These are phyloP conservation scores for Lumnitzera littorea DNA, from an alignment of 345 rosid species.

Conservation along the genomic window DNA sequence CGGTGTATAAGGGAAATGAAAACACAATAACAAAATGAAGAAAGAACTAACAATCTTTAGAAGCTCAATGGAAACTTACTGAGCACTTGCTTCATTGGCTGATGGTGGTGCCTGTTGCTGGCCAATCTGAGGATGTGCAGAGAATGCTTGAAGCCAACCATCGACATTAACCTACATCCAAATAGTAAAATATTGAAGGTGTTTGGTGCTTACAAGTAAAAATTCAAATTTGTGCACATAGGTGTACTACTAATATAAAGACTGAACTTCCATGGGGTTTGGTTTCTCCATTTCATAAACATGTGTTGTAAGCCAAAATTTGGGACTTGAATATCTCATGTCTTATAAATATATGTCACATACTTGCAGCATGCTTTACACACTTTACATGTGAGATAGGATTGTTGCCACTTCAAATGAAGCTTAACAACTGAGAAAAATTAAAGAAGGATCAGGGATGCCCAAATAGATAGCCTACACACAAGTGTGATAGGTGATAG, in stretches of 20 bases:
- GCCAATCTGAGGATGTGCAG: slow-evolving; percentile 91
- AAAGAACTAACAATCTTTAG: not conserved
- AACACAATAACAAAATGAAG: not conserved
- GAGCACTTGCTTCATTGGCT: slow-evolving; percentile 35
- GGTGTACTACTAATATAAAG: not conserved
- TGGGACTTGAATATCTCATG: no score
- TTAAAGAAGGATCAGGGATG: no score
- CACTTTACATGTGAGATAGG: no score
- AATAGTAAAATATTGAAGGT: not conserved
- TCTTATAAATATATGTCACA: no score
- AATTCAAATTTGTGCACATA: not conserved
- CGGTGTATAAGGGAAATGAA: not conserved
- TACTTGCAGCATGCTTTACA: no score
- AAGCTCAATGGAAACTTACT: slow-evolving; percentile 18
- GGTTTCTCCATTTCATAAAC: no score
- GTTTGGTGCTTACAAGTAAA: not conserved
- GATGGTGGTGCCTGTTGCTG: slow-evolving; percentile 31
- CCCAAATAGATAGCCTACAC: no score
- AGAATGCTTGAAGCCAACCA: slow-evolving; percentile 89
- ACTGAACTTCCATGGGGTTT: no score
- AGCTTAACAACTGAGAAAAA: no score
- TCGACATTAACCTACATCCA: slow-evolving; percentile 48
- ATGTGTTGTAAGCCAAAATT: no score
- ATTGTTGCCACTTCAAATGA: no score
- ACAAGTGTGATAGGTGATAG: no score